Evolutionary conservation across 192 early-diverging fungal genomes (phyloP).

Genomic region (Phycomyces blakesleeanus): DNA sequence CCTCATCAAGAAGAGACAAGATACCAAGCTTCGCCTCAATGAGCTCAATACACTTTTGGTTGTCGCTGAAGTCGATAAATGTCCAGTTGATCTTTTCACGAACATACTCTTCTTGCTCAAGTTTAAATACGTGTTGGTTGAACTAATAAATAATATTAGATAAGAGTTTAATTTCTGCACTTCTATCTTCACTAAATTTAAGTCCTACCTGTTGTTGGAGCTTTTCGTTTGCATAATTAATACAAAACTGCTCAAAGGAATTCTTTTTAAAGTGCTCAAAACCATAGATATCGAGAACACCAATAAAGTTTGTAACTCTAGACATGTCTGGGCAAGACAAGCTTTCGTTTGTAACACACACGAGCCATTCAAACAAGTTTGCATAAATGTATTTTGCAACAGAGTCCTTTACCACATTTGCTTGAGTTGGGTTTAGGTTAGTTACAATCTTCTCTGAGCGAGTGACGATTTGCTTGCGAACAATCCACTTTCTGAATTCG

Average conservation of each 20-base stretch:
- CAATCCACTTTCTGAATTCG: conserved; percentile 94
- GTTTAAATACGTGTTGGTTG: conserved; percentile 98
- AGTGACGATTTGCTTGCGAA: conserved; percentile 91
- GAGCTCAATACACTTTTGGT: conserved; percentile 98
- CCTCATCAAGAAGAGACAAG: conserved; percentile 92
- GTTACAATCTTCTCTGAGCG: conserved; percentile 92
- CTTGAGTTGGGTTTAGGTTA: conserved; percentile 69
- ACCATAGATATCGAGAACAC: conserved; percentile 98
- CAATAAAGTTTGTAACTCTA: conserved; percentile 72
- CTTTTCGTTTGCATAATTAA: conserved; percentile 97
- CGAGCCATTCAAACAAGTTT: conserved; percentile 95
- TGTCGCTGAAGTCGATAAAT: conserved; percentile 98
- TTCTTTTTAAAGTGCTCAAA: conserved; percentile 99
- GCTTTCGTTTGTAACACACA: conserved; percentile 82
- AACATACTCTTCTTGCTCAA: conserved; percentile 98
- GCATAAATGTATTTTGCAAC: conserved; percentile 97
- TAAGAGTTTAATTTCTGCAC: background rate
- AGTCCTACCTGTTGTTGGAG: conserved; percentile 75
- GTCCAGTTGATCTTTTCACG: conserved; percentile 97
- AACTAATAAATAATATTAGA: conserved; percentile 64
- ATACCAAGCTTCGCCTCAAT: conserved; percentile 96
- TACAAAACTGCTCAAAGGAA: conserved; percentile 99
- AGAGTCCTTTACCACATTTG: conserved; percentile 82
- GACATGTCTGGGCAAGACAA: conserved; percentile 53
- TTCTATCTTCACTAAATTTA: background rate